Base-by-base conservation (phyloP, 2,329 filamentous ascomycete genomes). In the Exophiala sideris region DNA sequence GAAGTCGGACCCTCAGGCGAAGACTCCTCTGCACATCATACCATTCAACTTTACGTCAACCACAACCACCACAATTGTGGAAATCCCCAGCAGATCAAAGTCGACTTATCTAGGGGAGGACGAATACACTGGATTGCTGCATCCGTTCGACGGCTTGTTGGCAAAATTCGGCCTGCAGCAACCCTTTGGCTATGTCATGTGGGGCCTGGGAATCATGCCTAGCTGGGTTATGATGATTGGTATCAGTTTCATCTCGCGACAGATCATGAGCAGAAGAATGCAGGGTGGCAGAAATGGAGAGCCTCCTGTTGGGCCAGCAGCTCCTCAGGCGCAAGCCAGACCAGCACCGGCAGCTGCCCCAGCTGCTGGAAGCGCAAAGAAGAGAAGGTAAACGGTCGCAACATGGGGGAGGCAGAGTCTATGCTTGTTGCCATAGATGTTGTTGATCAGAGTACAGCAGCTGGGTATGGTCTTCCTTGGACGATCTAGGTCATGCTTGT, bases 201-300 rank as follows among this genome's bases (percentile, higher is more conserved):
- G 74, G 67, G 77, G 66, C 29, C 77, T 86, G 65, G 73, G 76
- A 33, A 73, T 76, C 68, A 75, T 85, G 61, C 83, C 83, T 2
- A 83, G 78, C 63, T 86, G 83, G 83, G 64, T 79, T 54, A 79
- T 84, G 59, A 86, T 86, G 83, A 78, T 86, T 59, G 68, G 75
- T 39, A 79, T 86, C 68, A 82, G 77, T 50, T 80, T 85, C 68
- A 65, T 82, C 62, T 83, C 79, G 71, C 73, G 83, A 63, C 78
- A 76, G 10, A 72, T 86, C 66, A 85, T 85, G 83, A 56, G 51
- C 38, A 54, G 52, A 24, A 41, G 60, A 35, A 56, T 61, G 52
- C 34, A 33, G 3, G 49, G 44, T 14, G 39, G 39, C 10, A 16
- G 29, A 12, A 54, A 46, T 4, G 40, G 45, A 7, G 48, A 39